Conservation (phyloP, 768 basidiomycete genomes). For the Butyriboletus loyo region DNA sequence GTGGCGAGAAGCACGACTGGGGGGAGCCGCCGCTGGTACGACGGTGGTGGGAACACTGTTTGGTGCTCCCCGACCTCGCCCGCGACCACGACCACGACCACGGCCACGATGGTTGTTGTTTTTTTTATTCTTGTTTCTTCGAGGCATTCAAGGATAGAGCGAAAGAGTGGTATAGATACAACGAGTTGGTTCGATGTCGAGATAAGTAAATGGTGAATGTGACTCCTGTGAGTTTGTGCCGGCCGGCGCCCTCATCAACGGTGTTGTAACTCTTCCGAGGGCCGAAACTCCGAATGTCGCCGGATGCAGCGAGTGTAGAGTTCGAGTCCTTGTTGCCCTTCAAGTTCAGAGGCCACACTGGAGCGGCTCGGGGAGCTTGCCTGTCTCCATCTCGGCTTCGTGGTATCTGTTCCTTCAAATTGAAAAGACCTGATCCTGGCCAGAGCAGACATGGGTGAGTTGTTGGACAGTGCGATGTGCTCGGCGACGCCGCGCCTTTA, state of each 20-base stretch:
- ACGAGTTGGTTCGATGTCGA: not conserved
- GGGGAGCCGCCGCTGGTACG: not conserved
- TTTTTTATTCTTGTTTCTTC: slow-evolving; percentile 9
- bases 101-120: slow-evolving; percentile 21
- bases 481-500: slow-evolving; percentile 17
- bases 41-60: not conserved
- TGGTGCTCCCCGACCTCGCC: slow-evolving; percentile 14
- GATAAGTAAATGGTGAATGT: not conserved
- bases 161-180: slow-evolving; percentile 3
- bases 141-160: slow-evolving; percentile 17
- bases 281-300: too few species aligned
- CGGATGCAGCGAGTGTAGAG: too few species aligned
- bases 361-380: too few species aligned
- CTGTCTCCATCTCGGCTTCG: too few species aligned
- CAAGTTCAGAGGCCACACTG: too few species aligned
- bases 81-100: slow-evolving; percentile 25
- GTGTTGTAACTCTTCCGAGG: too few species aligned
- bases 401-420: too few species aligned
- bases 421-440: slow-evolving; percentile 5
- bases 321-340: too few species aligned
- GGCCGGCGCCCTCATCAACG: too few species aligned
- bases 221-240: too few species aligned
- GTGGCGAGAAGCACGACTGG: slow-evolving; percentile 1
- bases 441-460: slow-evolving; percentile 16
- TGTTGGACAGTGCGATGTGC: not conserved